Evolutionary conservation across 352 stramenopile genomes (phyloP).

Genomic region (Pythium rhizo-oryzae): DNA sequence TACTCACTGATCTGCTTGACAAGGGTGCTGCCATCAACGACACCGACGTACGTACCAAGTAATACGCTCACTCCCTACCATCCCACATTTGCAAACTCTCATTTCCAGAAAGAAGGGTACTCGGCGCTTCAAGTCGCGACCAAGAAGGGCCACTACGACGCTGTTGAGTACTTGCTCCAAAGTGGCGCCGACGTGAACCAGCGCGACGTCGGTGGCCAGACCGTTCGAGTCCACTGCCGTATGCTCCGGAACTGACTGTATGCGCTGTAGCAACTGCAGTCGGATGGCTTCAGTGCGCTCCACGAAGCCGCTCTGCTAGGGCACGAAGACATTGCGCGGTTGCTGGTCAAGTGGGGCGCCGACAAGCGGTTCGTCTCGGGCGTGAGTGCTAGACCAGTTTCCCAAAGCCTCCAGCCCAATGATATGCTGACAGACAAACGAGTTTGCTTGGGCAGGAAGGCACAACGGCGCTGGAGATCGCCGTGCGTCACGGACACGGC

Average conservation of each 20-base stretch:
- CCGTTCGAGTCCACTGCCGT: neutral
- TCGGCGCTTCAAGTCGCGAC: constrained; percentile 52
- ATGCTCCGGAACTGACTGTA: neutral
- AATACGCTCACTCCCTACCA: neutral
- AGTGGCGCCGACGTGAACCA: constrained; percentile 60
- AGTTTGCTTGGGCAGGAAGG: constrained; percentile 45
- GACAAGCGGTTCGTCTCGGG: constrained; percentile 63
- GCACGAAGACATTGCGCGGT: constrained; percentile 59
- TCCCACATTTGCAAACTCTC: neutral
- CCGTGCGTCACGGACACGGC: constrained; percentile 64
- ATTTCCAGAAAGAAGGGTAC: constrained; percentile 59
- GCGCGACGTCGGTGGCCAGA: constrained; percentile 42
- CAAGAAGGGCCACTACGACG: constrained; percentile 57
- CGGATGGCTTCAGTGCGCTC: constrained; percentile 67
- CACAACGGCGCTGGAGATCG: constrained; percentile 62
- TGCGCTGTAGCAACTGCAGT: constrained; percentile 27
- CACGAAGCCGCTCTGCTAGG: constrained; percentile 71
- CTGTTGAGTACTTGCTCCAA: constrained; percentile 57
- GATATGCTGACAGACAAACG: too few species aligned
- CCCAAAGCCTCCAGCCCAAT: neutral
- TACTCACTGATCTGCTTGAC: constrained; percentile 40
- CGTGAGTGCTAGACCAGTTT: constrained; percentile 26
- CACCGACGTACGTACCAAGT: constrained; percentile 49
- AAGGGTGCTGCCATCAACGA: constrained; percentile 58
- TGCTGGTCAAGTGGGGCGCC: constrained; percentile 52